Evolutionary conservation across 441 rosid genomes (phyloP).

Genomic region (Lepidium campestre): DNA sequence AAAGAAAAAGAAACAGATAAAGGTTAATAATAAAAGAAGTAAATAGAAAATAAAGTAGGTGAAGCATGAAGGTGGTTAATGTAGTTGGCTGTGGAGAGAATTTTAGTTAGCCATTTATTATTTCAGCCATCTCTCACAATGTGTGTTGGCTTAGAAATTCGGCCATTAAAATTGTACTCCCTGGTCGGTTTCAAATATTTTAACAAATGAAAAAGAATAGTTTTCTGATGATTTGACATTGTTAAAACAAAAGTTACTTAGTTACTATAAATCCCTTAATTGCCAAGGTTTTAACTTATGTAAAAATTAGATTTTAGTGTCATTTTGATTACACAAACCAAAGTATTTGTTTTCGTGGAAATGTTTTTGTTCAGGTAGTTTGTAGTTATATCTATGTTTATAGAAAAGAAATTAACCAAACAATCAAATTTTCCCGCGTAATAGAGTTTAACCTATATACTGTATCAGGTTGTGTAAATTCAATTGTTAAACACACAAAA

Average conservation of each 20-base stretch:
- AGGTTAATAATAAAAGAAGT: background rate
- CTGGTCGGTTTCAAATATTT: too few relatives aligned
- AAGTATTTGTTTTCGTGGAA: background rate
- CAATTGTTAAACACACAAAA: too few relatives aligned
- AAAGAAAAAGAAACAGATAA: too few relatives aligned
- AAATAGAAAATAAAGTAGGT: conserved; percentile 8
- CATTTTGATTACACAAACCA: background rate
- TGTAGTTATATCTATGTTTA: too few relatives aligned
- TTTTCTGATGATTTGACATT: background rate
- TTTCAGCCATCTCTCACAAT: background rate
- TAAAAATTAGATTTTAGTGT: background rate
- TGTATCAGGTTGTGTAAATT: too few relatives aligned
- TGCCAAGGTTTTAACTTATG: too few relatives aligned
- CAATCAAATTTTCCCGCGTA: too few relatives aligned
- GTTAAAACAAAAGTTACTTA: background rate
- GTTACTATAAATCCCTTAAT: background rate
- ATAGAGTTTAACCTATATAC: too few relatives aligned
- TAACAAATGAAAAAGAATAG: too few relatives aligned
- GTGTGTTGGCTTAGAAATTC: background rate
- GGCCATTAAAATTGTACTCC: background rate
- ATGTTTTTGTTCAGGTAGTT: background rate
- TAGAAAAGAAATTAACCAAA: too few relatives aligned
- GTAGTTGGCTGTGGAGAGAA: conserved; percentile 14
- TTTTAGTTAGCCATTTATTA: conserved; percentile 7
- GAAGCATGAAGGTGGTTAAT: conserved; percentile 6